Evolutionary conservation across 495 filamentous ascomycete species (phyloP), one percentile per base, ranked within the genome.

Genomic region (Aspergillus heteromorphus): DNA sequence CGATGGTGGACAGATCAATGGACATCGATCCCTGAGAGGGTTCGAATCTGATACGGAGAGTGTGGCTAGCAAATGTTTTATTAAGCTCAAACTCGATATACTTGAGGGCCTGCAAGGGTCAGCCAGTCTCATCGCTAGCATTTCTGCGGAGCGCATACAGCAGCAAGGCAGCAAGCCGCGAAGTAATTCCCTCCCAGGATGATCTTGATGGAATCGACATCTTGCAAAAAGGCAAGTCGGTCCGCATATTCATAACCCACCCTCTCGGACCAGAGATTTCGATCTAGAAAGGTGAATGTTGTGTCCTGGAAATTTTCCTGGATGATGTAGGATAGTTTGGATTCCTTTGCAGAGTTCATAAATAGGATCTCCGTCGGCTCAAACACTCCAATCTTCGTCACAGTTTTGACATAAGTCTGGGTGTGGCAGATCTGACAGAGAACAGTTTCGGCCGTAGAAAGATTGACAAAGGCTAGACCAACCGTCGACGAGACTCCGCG

Each of bases 1-100:
- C 78, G 30, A 95, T 87, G 1, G 95, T 93, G 10, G 87, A 83
- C 1, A 91, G 77, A 65, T 97, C 93, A 57, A 97, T 91, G 72
- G 92, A 87, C 93, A 98, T 96, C 0, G 89, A 87, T 17, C 91
- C 89, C 63, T 95, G 87, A 1, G 91, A 91, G n/a, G 89, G 85
- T 62, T 88, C 83, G 59, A 92, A 96, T 57, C 83, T 87, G 63
- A 97, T 87, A 1, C 90, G 83, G 25, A 98, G 79, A 16, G 91
- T 90, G 61, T 92, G 87, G 40, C 79, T 76, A 8, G 80, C 72
- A 61, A 97, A 95, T 1, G 78, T 78, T 49, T 82, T 70, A n/a
- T 73, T 67, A 20, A 86, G 70, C 2, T 80, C 80, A 1, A 85
- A 69, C 55, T 95, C 88, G 25, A 95, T 77, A 65, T 91, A 96